Evolutionary conservation across 345 rosid species (phyloP), one percentile per base, ranked within the genome.

Genomic region (Capsella bursapastoris): DNA sequence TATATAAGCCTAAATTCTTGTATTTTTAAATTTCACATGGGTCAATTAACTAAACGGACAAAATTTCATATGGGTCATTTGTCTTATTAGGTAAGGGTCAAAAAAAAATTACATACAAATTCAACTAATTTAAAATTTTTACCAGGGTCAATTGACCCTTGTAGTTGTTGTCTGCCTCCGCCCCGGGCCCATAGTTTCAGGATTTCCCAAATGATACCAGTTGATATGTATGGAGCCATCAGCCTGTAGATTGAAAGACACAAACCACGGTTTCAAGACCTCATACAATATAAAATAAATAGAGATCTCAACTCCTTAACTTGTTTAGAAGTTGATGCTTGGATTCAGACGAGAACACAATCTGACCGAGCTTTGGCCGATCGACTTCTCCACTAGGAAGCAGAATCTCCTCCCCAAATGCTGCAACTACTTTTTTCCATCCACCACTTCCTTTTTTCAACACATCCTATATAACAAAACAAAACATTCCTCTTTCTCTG

Each of bases 261-360:
- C 13, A 44, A 1, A 8, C 3, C 7, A 0, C 37, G 9, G 4
- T 1, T 12, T 55, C 51, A 76, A 22, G 2, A 76, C 28, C 62
- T 35, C 7, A 34, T 70, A 14, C 37, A 22, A 18, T 28, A 56
- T 27, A 8, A 37, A 8, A 44, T 2, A 29, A 35, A 22, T 8
- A 15, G 25, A 25, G 7, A n/a, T 35, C 15, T 29, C 16, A 13
- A 9, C 1, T 31, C 1, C 25, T 22, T 82, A 95, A 95, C 97
- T 89, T 68, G 82, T 90, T 90, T 56, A 95, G 84, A 37, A 89
- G 84, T 72, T 92, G 91, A 47, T 97, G 98, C 75, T 90, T 89
- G 64, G 78, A 78, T 60, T 89, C 78, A 64, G 90, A 89, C 13
- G 94, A 89, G 84, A 92, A 95, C n/a, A 92, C 99, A 8, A 88